Percentiles rank a stretch among this genome's conserved stretches.
phyloP scores from a whole-genome alignment of 2,329 filamentous ascomycete genomes.

The Stemphylium lycopersici region DNA sequence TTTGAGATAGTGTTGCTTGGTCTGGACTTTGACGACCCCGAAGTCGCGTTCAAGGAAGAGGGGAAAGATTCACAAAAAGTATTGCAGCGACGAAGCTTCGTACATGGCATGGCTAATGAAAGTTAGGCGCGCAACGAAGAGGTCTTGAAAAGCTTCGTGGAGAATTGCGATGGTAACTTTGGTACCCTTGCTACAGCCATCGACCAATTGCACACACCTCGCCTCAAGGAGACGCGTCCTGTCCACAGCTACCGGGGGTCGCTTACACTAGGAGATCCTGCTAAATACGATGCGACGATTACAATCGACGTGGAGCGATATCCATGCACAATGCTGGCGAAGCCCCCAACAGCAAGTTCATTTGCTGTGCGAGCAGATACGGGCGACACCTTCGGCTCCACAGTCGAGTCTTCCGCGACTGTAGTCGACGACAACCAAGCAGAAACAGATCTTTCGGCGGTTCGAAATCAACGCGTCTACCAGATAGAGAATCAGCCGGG shows the following conservation, averaged over 20 bases:
- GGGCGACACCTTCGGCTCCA: constrained; percentile 53
- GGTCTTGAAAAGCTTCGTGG: constrained; percentile 67
- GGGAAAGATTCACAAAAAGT: constrained; percentile 77
- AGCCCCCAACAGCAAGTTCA: constrained; percentile 75
- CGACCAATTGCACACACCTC: constrained; percentile 76
- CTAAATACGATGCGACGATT: constrained; percentile 75
- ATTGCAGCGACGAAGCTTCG: background rate
- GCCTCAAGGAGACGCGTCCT: constrained; percentile 76
- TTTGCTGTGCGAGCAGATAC: constrained; percentile 66
- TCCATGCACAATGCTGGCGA: constrained; percentile 80
- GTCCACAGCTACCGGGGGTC: constrained; percentile 80
- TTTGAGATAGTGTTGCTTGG: constrained; percentile 84
- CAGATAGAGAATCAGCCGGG: constrained; percentile 79
- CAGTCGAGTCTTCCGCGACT: constrained; percentile 61
- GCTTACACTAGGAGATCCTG: constrained; percentile 78
- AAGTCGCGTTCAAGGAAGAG: constrained; percentile 92
- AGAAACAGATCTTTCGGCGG: constrained; percentile 62
- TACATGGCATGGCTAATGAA: constrained; percentile 18
- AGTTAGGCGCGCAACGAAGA: constrained; percentile 72
- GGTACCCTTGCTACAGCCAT: constrained; percentile 89
- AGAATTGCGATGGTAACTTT: constrained; percentile 71
- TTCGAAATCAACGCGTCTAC: constrained; percentile 81
- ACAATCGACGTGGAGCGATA: constrained; percentile 89
- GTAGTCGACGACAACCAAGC: constrained; percentile 50
- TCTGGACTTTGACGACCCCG: constrained; percentile 89